Conservation (phyloP, 2,329 filamentous ascomycete genomes). For the Alternaria longipes region DNA sequence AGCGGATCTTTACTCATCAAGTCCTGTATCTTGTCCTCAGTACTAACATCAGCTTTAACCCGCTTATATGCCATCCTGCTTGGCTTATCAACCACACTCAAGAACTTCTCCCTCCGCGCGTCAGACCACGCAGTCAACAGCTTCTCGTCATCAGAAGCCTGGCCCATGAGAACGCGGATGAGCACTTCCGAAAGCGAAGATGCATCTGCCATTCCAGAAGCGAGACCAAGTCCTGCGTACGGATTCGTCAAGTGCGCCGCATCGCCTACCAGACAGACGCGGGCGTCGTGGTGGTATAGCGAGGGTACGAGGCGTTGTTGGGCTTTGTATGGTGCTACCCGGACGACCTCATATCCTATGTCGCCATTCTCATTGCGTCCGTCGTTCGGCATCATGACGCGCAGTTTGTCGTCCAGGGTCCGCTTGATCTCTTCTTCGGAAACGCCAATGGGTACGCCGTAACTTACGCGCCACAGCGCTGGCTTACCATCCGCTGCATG, state of each 20-base stretch:
- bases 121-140: slow-evolving; percentile 49
- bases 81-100: slow-evolving; percentile 47
- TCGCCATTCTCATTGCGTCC: slow-evolving; percentile 27
- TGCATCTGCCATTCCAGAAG: slow-evolving; percentile 48
- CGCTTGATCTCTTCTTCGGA: slow-evolving; percentile 43
- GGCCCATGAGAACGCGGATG: slow-evolving; percentile 29
- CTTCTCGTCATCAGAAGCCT: slow-evolving; percentile 25
- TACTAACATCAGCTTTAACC: slow-evolving; percentile 39
- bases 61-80: slow-evolving; percentile 40
- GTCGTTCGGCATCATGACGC: slow-evolving; percentile 40
- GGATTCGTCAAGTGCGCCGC: slow-evolving; percentile 54
- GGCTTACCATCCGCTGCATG: slow-evolving; percentile 16
- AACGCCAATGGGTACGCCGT: slow-evolving; percentile 47
- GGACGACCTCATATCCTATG: slow-evolving; percentile 41
- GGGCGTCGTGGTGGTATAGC: slow-evolving; percentile 28
- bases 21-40: slow-evolving; percentile 33
- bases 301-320: slow-evolving; percentile 51
- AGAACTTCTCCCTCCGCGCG: slow-evolving; percentile 47
- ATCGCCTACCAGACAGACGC: slow-evolving; percentile 51
- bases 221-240: slow-evolving; percentile 50
- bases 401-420: slow-evolving; percentile 40
- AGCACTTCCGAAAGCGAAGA: slow-evolving; percentile 43
- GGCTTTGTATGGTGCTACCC: slow-evolving; percentile 53
- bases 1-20: slow-evolving; percentile 40
- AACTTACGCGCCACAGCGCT: slow-evolving; percentile 55